Conservation (phyloP, 345 rosid species). For the Gossypium thurberi region DNA sequence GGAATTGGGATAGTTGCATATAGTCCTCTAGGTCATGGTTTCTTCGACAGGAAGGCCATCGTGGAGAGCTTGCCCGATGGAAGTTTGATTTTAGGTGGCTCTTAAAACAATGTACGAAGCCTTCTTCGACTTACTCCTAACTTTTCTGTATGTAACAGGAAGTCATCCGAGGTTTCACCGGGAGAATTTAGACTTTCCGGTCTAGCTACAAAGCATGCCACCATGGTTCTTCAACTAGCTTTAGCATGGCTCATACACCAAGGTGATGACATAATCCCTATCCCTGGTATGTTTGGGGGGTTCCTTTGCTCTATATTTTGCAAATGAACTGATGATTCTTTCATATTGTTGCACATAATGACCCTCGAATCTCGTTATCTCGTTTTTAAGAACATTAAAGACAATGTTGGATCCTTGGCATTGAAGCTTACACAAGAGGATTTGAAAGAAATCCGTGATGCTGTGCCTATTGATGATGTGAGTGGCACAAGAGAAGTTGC, state of each 20-base stretch:
- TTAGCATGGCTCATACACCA: conserved; percentile 42
- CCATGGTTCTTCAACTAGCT: conserved; percentile 37
- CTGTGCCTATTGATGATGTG: conserved; percentile 33
- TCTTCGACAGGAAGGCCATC: conserved; percentile 28
- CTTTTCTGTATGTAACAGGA: conserved; percentile 5
- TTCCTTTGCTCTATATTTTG: too few species aligned
- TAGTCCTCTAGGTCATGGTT: conserved; percentile 28
- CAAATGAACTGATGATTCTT: too few species aligned
- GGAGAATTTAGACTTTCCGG: conserved; percentile 26
- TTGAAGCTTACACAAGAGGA: conserved; percentile 10
- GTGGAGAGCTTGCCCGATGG: conserved; percentile 24
- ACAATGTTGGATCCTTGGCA: too few species aligned
- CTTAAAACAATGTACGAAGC: too few species aligned
- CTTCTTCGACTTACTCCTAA: too few species aligned
- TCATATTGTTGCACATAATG: too few species aligned
- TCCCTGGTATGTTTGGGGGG: conserved; percentile 17
- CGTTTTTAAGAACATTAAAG: too few species aligned
- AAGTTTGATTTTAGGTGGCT: conserved; percentile 13
- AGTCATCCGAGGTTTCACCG: conserved; percentile 35
- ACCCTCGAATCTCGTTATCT: too few species aligned
- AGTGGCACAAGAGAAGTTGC: conserved; percentile 17
- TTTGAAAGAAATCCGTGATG: conserved; percentile 30
- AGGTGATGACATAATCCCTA: conserved; percentile 39
- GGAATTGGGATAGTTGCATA: conserved; percentile 30
- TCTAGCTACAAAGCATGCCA: conserved; percentile 27